Base-by-base conservation (phyloP, 768 basidiomycete species). In the Sarcomyxa edulis region DNA sequence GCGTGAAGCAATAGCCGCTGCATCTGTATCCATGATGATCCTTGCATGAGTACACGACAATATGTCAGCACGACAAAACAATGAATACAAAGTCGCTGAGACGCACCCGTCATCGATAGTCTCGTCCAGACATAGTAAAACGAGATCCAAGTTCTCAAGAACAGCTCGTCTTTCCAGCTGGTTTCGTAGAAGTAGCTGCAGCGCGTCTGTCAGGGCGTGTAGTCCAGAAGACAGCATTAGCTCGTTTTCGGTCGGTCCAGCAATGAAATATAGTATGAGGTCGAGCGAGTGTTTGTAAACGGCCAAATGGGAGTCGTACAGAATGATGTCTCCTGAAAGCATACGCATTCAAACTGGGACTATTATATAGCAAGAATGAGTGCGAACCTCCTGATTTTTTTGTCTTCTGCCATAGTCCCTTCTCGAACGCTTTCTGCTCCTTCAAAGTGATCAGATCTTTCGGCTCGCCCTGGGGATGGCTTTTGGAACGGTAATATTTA, bases 21-120 rank as follows among this genome's bases (percentile, higher is more conserved):
- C 72, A 58, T 99, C 96, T 0, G 95, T 98, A 62, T 98, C 95
- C 14, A 98, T 82, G 48, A 98, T 94, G 55, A 98, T 88, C 12
- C 95, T 97, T 56, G 4, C 18, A 26, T 3, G 16, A 11, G 39
- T 16, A 21, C 21, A 37, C 23, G 21, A 7, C 24, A 32, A 21
- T 35, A 32, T n/a, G 28, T 30, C 5, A 25, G 32, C 9, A 23
- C 7, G 11, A 1, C 35, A 16, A 11, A 26, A 20, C 11, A 34
- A 7, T 8, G 23, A 32, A 36, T 11, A 14, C n/a, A 19, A 22
- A 32, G 34, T 20, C 37, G 31, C 30, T 26, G 28, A 21, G 1
- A 71, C 81, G 50, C 59, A 97, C 95, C 96, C 96, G 55, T 99
- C 93, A 60, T 99, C 96, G 42, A 98, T 81, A 3, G 92, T 95